Conservation (phyloP, 1,284 basidiomycete genomes). For the Pholiota adiposa region DNA sequence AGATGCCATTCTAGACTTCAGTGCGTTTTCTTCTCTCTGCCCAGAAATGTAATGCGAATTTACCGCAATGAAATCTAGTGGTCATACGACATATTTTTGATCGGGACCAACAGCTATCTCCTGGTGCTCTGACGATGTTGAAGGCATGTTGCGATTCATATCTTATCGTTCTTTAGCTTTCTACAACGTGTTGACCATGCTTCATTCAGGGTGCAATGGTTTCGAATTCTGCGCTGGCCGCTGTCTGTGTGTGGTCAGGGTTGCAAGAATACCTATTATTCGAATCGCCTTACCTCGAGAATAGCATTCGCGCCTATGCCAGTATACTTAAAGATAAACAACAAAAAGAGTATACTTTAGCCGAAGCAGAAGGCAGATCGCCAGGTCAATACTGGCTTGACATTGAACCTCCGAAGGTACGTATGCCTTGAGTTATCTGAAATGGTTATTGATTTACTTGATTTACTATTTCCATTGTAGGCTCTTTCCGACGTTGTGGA, state of each 20-base stretch:
- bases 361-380: slow-evolving; percentile 48
- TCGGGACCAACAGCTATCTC: slow-evolving; percentile 62
- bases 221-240: slow-evolving; percentile 74
- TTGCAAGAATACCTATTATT: slow-evolving; percentile 65
- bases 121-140: slow-evolving; percentile 73
- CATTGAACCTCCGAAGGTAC: slow-evolving; percentile 75
- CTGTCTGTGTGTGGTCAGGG: slow-evolving; percentile 69
- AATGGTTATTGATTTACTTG: neutral
- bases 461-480: slow-evolving; percentile 38
- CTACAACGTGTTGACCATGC: slow-evolving; percentile 20
- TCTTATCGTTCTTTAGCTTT: slow-evolving; percentile 7
- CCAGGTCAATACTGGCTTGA: slow-evolving; percentile 79
- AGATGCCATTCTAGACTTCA: slow-evolving; percentile 80
- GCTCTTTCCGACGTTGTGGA: slow-evolving; percentile 78
- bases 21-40: slow-evolving; percentile 45
- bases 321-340: slow-evolving; percentile 50
- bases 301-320: slow-evolving; percentile 58
- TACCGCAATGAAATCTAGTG: slow-evolving; percentile 46
- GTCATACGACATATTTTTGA: slow-evolving; percentile 73
- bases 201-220: slow-evolving; percentile 74
- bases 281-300: slow-evolving; percentile 54
- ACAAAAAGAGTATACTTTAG: slow-evolving; percentile 51
- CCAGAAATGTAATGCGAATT: neutral
- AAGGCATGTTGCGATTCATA: slow-evolving; percentile 53
- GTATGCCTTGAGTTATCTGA: slow-evolving; percentile 6